These are phyloP conservation scores for Otatea glauca DNA, from an alignment of 176 grass and related monocot species.

Conservation along the genomic window DNA sequence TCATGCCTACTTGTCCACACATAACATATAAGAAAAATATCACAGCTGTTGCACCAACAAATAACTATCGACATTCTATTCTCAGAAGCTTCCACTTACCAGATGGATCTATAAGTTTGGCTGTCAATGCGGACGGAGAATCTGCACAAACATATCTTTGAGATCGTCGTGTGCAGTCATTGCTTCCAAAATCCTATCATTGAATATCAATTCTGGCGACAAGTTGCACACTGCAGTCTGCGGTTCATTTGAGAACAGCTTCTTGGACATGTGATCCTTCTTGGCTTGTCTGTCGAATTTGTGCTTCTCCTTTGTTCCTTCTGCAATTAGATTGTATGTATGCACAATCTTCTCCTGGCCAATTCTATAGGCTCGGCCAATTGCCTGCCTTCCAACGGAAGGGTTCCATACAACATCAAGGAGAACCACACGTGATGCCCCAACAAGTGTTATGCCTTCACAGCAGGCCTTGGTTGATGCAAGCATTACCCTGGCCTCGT, in stretches of 20 bases:
- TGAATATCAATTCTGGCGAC: conserved; percentile 34
- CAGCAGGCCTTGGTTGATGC: conserved; percentile 80
- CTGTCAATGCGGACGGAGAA: conserved; percentile 29
- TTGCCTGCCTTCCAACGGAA: conserved; percentile 76
- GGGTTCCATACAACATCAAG: conserved; percentile 97
- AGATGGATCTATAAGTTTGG: conserved; percentile 31
- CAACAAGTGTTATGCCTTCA: conserved; percentile 81
- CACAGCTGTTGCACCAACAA: not conserved
- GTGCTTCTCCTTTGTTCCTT: conserved; percentile 69
- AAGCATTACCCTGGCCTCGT: conserved; percentile 75
- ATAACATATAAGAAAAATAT: not conserved
- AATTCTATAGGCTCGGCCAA: conserved; percentile 80
- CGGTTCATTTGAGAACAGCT: conserved; percentile 56
- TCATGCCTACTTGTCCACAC: not conserved
- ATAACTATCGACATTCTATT: conserved; percentile 8
- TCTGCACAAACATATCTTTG: conserved; percentile 62
- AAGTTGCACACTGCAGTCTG: conserved; percentile 32
- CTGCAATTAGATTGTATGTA: conserved; percentile 77
- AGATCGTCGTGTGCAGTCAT: conserved; percentile 59
- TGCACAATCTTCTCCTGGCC: conserved; percentile 83
- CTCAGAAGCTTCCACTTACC: conserved; percentile 38
- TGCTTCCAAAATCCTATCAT: conserved; percentile 71
- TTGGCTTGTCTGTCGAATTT: conserved; percentile 70
- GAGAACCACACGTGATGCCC: conserved; percentile 85
- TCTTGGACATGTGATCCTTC: conserved; percentile 80